Conservation (phyloP, 2,329 filamentous ascomycete genomes). For the Exophiala bonariae region DNA sequence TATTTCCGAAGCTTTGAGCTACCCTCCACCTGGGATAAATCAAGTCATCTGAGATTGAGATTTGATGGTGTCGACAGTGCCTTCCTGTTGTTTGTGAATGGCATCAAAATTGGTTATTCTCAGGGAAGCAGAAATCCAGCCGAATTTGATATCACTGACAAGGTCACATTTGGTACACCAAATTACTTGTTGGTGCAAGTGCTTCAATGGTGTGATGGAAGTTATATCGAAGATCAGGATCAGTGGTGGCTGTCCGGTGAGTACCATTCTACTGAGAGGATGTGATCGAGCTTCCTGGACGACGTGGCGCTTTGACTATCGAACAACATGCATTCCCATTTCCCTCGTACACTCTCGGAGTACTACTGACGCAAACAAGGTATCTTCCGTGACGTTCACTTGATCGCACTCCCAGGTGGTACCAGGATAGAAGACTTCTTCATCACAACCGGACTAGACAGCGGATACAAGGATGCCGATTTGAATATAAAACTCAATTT, state of each 20-base stretch:
- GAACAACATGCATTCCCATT: too few relatives aligned
- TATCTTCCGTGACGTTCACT: constrained; percentile 67
- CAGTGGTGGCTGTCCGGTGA: constrained; percentile 63
- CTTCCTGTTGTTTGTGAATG: constrained; percentile 70
- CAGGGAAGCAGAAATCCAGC: constrained; percentile 68
- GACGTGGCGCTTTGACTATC: too few relatives aligned
- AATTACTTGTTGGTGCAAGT: constrained; percentile 66
- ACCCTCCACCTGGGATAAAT: constrained; percentile 36
- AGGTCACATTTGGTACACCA: constrained; percentile 45
- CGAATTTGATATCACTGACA: constrained; percentile 66
- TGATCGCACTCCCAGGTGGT: constrained; percentile 55
- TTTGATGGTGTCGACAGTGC: constrained; percentile 74
- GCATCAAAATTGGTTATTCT: constrained; percentile 63
- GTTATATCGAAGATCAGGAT: constrained; percentile 69
- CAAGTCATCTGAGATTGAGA: constrained; percentile 60
- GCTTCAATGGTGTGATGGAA: constrained; percentile 69
- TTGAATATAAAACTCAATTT: constrained; percentile 50
- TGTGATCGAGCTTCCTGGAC: too few relatives aligned
- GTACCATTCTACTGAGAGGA: too few relatives aligned
- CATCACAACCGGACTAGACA: constrained; percentile 55
- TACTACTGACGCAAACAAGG: background rate
- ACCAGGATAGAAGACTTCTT: constrained; percentile 59
- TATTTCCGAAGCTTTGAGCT: constrained; percentile 59
- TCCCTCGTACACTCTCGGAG: too few relatives aligned
- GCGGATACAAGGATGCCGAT: constrained; percentile 51